These are phyloP conservation scores for Globisporangium heterothallicum DNA, from an alignment of 352 stramenopile species.

Conservation along the genomic window DNA sequence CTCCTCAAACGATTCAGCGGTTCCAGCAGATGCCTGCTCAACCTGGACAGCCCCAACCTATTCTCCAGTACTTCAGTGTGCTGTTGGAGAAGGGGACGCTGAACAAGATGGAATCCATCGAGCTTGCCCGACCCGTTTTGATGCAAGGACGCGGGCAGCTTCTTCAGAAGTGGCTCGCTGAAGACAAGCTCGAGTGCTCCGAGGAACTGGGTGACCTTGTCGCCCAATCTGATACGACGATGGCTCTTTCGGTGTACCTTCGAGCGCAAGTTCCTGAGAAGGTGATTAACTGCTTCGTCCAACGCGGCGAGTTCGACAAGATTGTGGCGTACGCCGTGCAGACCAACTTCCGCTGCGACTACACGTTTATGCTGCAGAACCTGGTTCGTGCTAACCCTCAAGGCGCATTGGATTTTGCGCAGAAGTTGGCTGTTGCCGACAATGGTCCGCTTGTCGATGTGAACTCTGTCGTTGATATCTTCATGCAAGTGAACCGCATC, in stretches of 20 bases:
- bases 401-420: constrained; percentile 96
- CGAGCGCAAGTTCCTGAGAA: constrained; percentile 97
- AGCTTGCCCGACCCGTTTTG: constrained; percentile 97
- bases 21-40: constrained; percentile 98
- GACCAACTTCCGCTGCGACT: constrained; percentile 99
- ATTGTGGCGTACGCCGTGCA: constrained; percentile 94
- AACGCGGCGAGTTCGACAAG: constrained; percentile 99
- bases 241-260: constrained; percentile 98
- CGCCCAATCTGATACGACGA: constrained; percentile 93
- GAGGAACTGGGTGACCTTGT: constrained; percentile 98
- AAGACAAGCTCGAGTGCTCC: constrained; percentile 98
- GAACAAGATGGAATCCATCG: constrained; percentile 99
- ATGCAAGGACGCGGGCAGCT: constrained; percentile 96
- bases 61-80: constrained; percentile 99
- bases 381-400: constrained; percentile 97
- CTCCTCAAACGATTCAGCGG: constrained; percentile 96
- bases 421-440: constrained; percentile 95
- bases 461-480: constrained; percentile 98
- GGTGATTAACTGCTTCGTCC: constrained; percentile 99
- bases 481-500: constrained; percentile 98
- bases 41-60: constrained; percentile 94
- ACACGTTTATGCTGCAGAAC: constrained; percentile 99
- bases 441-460: constrained; percentile 96
- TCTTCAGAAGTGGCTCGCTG: constrained; percentile 99
- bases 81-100: constrained; percentile 97